phyloP scores from a whole-genome alignment of 352 stramenopile species.

The Globisporangium canariense region DNA sequence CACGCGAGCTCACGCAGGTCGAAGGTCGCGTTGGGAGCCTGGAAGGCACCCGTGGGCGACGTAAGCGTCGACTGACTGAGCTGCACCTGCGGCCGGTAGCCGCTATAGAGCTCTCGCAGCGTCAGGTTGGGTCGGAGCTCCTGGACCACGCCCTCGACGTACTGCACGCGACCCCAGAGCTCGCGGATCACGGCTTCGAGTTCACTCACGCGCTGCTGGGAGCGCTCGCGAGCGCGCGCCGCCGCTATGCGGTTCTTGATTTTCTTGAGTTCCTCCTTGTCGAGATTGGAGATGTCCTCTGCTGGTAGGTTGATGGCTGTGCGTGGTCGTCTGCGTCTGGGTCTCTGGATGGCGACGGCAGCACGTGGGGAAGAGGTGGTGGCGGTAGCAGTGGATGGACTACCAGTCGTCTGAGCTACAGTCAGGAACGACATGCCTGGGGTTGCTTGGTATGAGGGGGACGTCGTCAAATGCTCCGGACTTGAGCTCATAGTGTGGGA shows the following conservation, averaged over 20 bases:
- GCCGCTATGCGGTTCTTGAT: slow-evolving; percentile 72
- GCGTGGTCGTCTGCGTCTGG: slow-evolving; percentile 33
- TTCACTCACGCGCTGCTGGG: slow-evolving; percentile 46
- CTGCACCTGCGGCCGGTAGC: slow-evolving; percentile 42
- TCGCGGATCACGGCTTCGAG: slow-evolving; percentile 51
- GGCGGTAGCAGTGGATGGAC: background rate
- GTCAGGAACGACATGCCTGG: background rate
- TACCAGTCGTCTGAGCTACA: background rate
- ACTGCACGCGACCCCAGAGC: slow-evolving; percentile 56
- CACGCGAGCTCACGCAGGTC: slow-evolving; percentile 18
- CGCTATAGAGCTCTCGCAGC: slow-evolving; percentile 37
- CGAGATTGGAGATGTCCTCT: slow-evolving; percentile 36
- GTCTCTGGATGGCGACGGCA: background rate
- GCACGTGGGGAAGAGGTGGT: background rate
- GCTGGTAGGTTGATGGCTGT: slow-evolving; percentile 44
- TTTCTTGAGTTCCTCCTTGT: slow-evolving; percentile 53
- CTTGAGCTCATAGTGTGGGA: background rate
- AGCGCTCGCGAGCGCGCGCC: slow-evolving; percentile 46
- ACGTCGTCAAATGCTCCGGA: background rate
- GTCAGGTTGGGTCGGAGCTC: slow-evolving; percentile 30
- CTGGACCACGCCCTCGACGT: slow-evolving; percentile 48
- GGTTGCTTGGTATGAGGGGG: background rate
- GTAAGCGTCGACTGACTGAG: slow-evolving; percentile 11
- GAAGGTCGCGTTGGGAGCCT: slow-evolving; percentile 16
- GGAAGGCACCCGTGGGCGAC: slow-evolving; percentile 11